A percentile compares a stretch with the other conserved stretches of the same genome.
Conservation (phyloP, 2,329 filamentous ascomycete species). For the Hypoxylon sp. region DNA sequence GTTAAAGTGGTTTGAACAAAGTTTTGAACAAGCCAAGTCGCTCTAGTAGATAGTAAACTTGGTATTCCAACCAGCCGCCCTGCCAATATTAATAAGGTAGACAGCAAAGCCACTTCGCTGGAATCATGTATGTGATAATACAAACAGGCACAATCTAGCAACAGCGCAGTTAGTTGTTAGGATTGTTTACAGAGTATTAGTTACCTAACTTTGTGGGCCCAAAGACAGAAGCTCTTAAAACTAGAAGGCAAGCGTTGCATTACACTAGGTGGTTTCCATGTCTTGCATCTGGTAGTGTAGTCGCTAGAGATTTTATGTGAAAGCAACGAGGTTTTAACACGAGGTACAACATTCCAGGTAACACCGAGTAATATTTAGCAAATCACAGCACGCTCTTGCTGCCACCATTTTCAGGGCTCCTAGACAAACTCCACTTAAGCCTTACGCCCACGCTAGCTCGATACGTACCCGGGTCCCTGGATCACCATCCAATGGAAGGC, state of each 20-base stretch:
- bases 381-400: constrained; percentile 16
- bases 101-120: background rate
- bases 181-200: background rate
- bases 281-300: background rate
- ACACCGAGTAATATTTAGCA: constrained; percentile 8
- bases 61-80: background rate
- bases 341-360: background rate
- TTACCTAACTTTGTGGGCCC: background rate
- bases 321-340: constrained; percentile 9
- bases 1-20: too few species aligned
- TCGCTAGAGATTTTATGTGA: background rate
- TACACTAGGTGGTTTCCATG: too few species aligned
- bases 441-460: constrained; percentile 25
- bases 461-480: constrained; percentile 25
- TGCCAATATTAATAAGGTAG: background rate
- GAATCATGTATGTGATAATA: too few species aligned
- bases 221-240: background rate
- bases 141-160: too few species aligned
- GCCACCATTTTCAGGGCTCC: constrained; percentile 2
- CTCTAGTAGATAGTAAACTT: background rate
- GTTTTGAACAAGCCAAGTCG: background rate
- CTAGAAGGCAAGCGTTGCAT: background rate
- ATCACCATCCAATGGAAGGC: constrained; percentile 22
- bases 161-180: background rate
- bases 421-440: constrained; percentile 27